Percentiles rank a stretch among this genome's conserved stretches.
These are phyloP conservation scores for Sistotremastrum suecicum DNA, from an alignment of 768 basidiomycete genomes.

Conservation along the genomic window DNA sequence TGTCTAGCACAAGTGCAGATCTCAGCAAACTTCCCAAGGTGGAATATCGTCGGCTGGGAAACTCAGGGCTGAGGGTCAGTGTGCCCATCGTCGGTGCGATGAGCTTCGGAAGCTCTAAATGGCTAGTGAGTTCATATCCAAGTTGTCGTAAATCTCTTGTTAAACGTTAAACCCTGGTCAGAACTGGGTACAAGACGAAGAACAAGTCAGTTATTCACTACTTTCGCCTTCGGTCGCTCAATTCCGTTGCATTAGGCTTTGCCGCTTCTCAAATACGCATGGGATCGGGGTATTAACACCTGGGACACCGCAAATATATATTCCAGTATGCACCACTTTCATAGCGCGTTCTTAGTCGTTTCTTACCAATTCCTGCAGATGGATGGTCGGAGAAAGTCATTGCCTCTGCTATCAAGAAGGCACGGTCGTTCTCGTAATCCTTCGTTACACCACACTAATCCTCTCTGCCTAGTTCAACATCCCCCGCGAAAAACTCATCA, in stretches of 20 bases:
- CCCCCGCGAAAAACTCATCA: slow-evolving; percentile 19
- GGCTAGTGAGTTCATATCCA: slow-evolving; percentile 10
- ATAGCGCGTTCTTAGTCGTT: too few relatives aligned
- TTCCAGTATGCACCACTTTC: slow-evolving; percentile 5
- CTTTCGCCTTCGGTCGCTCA: too few relatives aligned
- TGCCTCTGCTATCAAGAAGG: slow-evolving; percentile 23
- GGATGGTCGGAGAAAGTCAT: slow-evolving; percentile 24
- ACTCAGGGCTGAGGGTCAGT: slow-evolving; percentile 19
- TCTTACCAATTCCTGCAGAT: background rate
- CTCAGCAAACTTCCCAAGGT: slow-evolving; percentile 6
- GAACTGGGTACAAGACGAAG: slow-evolving; percentile 17
- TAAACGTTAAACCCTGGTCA: background rate
- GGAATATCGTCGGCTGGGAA: slow-evolving; percentile 18
- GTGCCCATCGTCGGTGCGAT: slow-evolving; percentile 19
- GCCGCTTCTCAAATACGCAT: slow-evolving; percentile 24
- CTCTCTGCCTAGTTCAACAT: slow-evolving; percentile 14
- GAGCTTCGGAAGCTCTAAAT: slow-evolving; percentile 15
- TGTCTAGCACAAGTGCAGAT: too few relatives aligned
- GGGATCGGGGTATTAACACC: slow-evolving; percentile 25
- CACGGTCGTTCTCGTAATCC: slow-evolving; percentile 8
- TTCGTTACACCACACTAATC: slow-evolving; percentile 15
- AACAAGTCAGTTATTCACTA: background rate
- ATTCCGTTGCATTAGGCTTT: slow-evolving; percentile 9
- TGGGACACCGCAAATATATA: slow-evolving; percentile 28
- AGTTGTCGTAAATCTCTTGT: background rate